phyloP scores from a whole-genome alignment of 2,329 filamentous ascomycete genomes.

The Pyrenophora tritici-repentis region DNA sequence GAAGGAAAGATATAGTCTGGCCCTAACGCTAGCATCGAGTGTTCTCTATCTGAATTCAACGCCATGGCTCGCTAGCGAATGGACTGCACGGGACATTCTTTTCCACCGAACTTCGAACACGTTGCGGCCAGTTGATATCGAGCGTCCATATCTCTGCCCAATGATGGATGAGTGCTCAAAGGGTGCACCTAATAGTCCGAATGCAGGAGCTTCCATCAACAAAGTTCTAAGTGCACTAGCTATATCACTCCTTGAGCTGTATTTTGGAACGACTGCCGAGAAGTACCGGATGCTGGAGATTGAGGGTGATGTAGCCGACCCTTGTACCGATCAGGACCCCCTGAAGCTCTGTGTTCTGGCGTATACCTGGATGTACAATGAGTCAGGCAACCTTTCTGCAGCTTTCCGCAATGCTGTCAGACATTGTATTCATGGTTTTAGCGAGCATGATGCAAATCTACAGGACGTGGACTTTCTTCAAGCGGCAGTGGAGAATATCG shows the following conservation, averaged over 20 bases:
- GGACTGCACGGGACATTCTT: conserved; percentile 41
- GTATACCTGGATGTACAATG: conserved; percentile 41
- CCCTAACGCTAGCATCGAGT: conserved; percentile 44
- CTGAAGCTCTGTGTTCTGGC: conserved; percentile 41
- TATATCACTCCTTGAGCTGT: conserved; percentile 43
- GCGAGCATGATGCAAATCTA: conserved; percentile 40
- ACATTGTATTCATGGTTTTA: conserved; percentile 43
- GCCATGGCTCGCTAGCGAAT: conserved; percentile 44
- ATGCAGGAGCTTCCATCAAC: conserved; percentile 36
- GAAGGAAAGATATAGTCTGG: conserved; percentile 44
- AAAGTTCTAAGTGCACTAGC: conserved; percentile 43
- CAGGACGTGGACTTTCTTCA: conserved; percentile 44
- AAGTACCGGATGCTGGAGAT: conserved; percentile 32
- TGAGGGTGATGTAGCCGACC: conserved; percentile 21
- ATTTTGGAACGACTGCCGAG: conserved; percentile 43
- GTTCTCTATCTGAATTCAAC: conserved; percentile 46
- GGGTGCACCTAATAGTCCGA: conserved; percentile 7
- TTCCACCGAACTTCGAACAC: conserved; percentile 34
- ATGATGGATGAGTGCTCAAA: conserved; percentile 10
- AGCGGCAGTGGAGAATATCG: conserved; percentile 45
- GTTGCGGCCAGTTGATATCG: conserved; percentile 32
- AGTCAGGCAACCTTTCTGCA: conserved; percentile 44
- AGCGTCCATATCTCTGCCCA: conserved; percentile 40
- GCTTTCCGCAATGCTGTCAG: conserved; percentile 42
- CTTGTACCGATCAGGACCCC: conserved; percentile 28